Base-by-base conservation (phyloP, 768 basidiomycete genomes). In the Trametes maxima region DNA sequence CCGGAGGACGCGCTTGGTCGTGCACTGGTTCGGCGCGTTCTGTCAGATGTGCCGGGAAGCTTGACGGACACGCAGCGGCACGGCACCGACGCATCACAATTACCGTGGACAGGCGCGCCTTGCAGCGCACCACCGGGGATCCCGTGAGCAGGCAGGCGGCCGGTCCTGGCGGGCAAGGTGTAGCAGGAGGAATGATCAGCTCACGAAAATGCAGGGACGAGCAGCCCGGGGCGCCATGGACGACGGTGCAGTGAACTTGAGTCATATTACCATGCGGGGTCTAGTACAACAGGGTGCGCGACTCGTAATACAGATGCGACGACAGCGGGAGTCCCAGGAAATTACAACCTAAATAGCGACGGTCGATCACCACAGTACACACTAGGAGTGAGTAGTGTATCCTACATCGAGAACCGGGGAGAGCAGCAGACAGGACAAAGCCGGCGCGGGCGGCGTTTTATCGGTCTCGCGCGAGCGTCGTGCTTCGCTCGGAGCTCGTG, bases 401-500 rank as follows among this genome's bases (percentile, higher is more conserved):
- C 57, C 28, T 64, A 64, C 58, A 64, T 22, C 42, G 24, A 54
- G 16, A 49, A 24, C 37, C 1, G 5, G 28, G 52, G 11, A 19
- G n/a, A n/a, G 47, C 17, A 43, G 17, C 19, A 40, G 17, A 35
- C 36, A 47, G 40, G 28, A 33, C 45, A 40, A 33, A n/a, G 28
- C 10, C 13, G 25, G 13, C 48, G 48, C 28, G 28, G 28, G n/a
- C 21, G 22, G 21, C 33, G 35, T 3, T 12, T 64, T 36, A 60
- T 56, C 59, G 65, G 25, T 57, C 53, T 24, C 53, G 65, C 47
- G 57, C 56, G 37, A 42, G 24, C 39, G 55, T 59, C 46, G 63
- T 67, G 54, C 66, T 66, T 21, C 63, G 65, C 48, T 65, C 61
- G n/a, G 59, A 55, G 51, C 65, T 65, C 6, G 60, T 58, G 49